Evolutionary conservation across 129 eudicot species (phyloP), one percentile per base, ranked within the genome.

Genomic region (Pulicaria dysenterica): DNA sequence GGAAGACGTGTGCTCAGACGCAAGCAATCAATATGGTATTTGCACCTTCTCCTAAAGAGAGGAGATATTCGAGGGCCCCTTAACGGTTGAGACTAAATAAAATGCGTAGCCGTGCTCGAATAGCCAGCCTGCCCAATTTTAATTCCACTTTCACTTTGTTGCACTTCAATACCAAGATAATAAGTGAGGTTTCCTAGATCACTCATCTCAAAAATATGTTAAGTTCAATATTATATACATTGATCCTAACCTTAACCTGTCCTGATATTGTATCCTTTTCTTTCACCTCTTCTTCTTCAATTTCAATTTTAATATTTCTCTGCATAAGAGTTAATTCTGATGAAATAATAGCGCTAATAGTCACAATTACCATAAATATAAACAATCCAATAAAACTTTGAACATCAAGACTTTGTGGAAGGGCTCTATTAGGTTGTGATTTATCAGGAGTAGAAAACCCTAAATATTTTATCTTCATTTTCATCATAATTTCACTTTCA

Each of bases 381-480:
- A 68, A 76, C 5, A 76, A 58, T 48, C 74, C 81, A 49, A 57
- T 48, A 58, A 76, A 76, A 47, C 69, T 58, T 19, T 58, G 36
- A 58, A 76, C 81, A 58, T 48, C 81, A 37, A 76, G 81, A 58
- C 70, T 76, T 51, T 58, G 61, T 38, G 69, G 80, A 44, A 5
- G 44, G 8, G 54, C 42, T 31, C 41, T 36, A 39, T 47, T 58
- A 13, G 37, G 5, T 7, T 46, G 53, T 47, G 53, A 4, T 57
- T 56, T 46, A 37, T 56, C 56, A 11, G 41, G 34, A 7, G 50
- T 1, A 66, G 75, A 38, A 6, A 76, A 57, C 19, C 74, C 80
- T 17, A 76, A 50, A 47, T 76, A 76, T 17, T 67, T 67, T 16
- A 5, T 58, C 69, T 58, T 76, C 75, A 76, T 46, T 17, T 57